Conservation (phyloP, 495 filamentous ascomycete species). For the Xylaria grammica region DNA sequence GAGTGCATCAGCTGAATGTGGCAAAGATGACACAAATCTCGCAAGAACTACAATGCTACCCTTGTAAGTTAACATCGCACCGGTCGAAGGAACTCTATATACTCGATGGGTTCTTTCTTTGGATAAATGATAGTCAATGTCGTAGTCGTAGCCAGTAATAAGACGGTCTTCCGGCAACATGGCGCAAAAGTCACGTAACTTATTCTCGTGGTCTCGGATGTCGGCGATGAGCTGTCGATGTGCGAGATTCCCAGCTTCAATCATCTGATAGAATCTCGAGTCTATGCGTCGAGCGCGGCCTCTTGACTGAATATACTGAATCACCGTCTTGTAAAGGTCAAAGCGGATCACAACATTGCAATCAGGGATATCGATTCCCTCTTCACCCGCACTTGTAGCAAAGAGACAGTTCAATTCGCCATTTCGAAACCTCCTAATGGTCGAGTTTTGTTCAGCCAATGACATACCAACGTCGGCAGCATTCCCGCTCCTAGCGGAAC, state of each 20-base stretch:
- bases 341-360: constrained; percentile 92
- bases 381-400: constrained; percentile 90
- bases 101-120: constrained; percentile 60
- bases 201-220: constrained; percentile 56
- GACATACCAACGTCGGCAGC: constrained; percentile 50
- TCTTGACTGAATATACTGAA: constrained; percentile 94
- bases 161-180: constrained; percentile 76
- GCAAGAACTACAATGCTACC: constrained; percentile 70
- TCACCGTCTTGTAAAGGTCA: constrained; percentile 87
- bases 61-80: constrained; percentile 80
- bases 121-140: constrained; percentile 59
- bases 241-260: constrained; percentile 66
- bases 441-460: constrained; percentile 76
- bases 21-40: constrained; percentile 59
- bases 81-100: constrained; percentile 69
- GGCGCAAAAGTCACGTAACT: constrained; percentile 76
- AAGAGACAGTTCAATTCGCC: constrained; percentile 89
- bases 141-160: constrained; percentile 64
- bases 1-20: constrained; percentile 61
- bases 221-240: constrained; percentile 64
- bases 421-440: constrained; percentile 75
- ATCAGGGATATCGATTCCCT: constrained; percentile 94
- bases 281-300: constrained; percentile 80
- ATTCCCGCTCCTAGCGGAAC: constrained; percentile 50
- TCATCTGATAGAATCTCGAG: constrained; percentile 85